Conservation (phyloP, 805 yeast species). For the Clavispora asparagi region DNA sequence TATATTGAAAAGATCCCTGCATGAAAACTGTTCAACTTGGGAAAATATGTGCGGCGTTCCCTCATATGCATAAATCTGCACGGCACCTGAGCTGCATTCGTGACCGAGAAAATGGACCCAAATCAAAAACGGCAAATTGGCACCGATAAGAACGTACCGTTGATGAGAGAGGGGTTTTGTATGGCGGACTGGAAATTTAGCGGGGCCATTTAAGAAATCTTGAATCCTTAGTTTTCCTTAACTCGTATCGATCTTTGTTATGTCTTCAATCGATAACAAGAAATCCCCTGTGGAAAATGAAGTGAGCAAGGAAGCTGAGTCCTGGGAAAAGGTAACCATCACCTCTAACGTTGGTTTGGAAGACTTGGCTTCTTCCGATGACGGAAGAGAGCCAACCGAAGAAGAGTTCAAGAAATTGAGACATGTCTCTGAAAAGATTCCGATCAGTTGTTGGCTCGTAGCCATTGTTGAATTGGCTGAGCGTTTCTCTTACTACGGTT, state of each 20-base stretch:
- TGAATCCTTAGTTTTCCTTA: background rate
- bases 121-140: background rate
- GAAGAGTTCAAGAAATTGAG: constrained; percentile 49
- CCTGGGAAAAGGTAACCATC: background rate
- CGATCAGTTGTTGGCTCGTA: constrained; percentile 55
- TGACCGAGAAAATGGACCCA: background rate
- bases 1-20: too few species aligned
- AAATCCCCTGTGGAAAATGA: background rate
- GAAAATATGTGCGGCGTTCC: background rate
- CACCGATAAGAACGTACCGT: background rate
- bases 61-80: background rate
- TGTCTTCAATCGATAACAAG: background rate
- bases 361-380: constrained; percentile 15
- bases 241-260: background rate
- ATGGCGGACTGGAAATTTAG: background rate
- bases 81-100: background rate
- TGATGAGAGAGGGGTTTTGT: background rate
- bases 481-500: constrained; percentile 76
- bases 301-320: background rate
- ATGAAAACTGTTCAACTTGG: background rate
- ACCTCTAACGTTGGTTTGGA: constrained; percentile 5
- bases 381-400: constrained; percentile 45
- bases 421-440: constrained; percentile 48
- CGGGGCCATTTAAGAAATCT: background rate
- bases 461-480: constrained; percentile 76